phyloP scores from a whole-genome alignment of 148 eudicot genomes.

The Agrostemma githago region DNA sequence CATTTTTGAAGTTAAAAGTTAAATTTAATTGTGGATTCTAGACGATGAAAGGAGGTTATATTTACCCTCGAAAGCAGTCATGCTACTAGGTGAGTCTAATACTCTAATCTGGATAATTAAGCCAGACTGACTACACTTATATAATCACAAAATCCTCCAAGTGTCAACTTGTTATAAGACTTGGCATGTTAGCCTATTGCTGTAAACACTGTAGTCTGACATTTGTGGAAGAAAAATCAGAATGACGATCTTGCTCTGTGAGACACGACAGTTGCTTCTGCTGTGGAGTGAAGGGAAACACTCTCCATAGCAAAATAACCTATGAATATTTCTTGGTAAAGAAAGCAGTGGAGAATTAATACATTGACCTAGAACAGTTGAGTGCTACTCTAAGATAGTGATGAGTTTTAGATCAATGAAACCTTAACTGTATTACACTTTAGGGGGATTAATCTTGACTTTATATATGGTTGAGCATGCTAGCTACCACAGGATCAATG shows the following conservation, averaged over 20 bases:
- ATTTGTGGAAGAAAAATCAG: background rate
- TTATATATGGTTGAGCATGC: background rate
- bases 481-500: background rate
- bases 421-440: background rate
- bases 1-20: background rate
- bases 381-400: background rate
- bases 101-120: background rate
- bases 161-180: background rate
- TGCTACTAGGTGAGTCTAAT: conserved; percentile 2
- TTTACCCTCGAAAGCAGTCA: background rate
- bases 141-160: background rate
- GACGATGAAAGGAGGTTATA: background rate
- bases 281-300: background rate
- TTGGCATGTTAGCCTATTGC: background rate
- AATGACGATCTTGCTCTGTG: background rate
- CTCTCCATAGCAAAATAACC: background rate
- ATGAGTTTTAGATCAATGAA: background rate
- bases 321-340: conserved; percentile 1
- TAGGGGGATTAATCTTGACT: background rate
- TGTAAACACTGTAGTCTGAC: background rate
- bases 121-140: background rate
- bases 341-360: background rate
- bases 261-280: background rate
- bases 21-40: background rate
- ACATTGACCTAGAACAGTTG: background rate